These are phyloP conservation scores for Straminergon stramineum DNA, from an alignment of 225 moss, liverwort and hornwort species.

Conservation along the genomic window DNA sequence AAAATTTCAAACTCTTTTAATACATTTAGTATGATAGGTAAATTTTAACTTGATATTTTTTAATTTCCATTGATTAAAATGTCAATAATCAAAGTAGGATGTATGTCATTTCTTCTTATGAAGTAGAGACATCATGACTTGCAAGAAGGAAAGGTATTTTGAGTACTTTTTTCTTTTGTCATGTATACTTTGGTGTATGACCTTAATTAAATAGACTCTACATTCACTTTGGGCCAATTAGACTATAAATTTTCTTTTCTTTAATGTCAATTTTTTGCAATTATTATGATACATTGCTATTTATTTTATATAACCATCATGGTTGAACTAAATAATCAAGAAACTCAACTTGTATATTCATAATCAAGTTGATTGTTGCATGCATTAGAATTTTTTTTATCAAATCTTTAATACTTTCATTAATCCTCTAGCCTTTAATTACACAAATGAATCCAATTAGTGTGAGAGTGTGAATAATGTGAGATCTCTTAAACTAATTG, in stretches of 20 bases:
- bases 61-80: not conserved
- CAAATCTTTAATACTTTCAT: not conserved
- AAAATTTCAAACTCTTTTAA: not conserved
- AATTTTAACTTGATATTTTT: not conserved
- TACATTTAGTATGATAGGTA: not conserved
- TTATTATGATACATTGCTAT: not conserved
- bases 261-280: not conserved
- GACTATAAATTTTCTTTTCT: accelerated
- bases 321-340: too few species aligned
- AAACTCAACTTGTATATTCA: too few species aligned
- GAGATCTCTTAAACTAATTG: not conserved
- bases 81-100: not conserved
- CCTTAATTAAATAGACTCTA: too few species aligned
- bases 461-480: not conserved
- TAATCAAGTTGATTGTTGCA: not conserved
- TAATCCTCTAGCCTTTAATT: not conserved
- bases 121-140: not conserved
- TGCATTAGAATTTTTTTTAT: not conserved
- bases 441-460: not conserved
- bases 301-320: not conserved
- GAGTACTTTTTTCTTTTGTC: too few species aligned
- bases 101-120: too few species aligned
- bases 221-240: too few species aligned
- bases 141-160: not conserved
- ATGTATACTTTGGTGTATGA: too few species aligned